A percentile compares a stretch with the other conserved stretches of the same genome.
Evolutionary conservation across 208 protist genomes (phyloP).

Genomic region (Crithidia acanthocephali): DNA sequence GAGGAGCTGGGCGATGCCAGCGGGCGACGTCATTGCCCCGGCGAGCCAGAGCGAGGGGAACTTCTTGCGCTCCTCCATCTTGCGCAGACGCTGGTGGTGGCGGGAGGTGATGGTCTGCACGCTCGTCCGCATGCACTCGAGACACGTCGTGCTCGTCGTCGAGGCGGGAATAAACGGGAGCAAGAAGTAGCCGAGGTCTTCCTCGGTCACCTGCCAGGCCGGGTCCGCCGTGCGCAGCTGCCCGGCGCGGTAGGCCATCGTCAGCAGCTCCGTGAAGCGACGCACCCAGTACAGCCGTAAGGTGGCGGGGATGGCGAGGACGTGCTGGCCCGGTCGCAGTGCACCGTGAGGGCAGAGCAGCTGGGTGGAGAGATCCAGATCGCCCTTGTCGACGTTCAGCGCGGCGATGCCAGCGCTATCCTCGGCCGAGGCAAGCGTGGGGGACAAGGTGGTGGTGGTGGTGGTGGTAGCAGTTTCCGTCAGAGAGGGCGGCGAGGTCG

Average conservation of each 20-base stretch:
- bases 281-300: slow-evolving; percentile 59
- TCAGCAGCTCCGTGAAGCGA: slow-evolving; percentile 43
- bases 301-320: slow-evolving; percentile 44
- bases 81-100: slow-evolving; percentile 40
- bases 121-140: slow-evolving; percentile 52
- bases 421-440: slow-evolving; percentile 4
- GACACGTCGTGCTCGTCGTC: slow-evolving; percentile 39
- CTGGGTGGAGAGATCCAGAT: slow-evolving; percentile 23
- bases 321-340: slow-evolving; percentile 44
- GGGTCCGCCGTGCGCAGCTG: slow-evolving; percentile 24
- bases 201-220: slow-evolving; percentile 26
- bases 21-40: slow-evolving; percentile 41
- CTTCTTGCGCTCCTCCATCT: slow-evolving; percentile 45
- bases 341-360: slow-evolving; percentile 59
- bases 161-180: slow-evolving; percentile 44
- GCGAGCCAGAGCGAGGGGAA: slow-evolving; percentile 63
- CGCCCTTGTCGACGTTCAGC: slow-evolving; percentile 19
- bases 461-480: background rate
- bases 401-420: background rate
- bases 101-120: slow-evolving; percentile 42
- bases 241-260: slow-evolving; percentile 30
- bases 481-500: slow-evolving; percentile 10
- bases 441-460: slow-evolving; percentile 15
- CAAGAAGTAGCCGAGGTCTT: slow-evolving; percentile 28
- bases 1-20: slow-evolving; percentile 33